Evolutionary conservation across 352 stramenopile species (phyloP), one percentile per base, ranked within the genome.

Genomic region (Albugo laibachii): DNA sequence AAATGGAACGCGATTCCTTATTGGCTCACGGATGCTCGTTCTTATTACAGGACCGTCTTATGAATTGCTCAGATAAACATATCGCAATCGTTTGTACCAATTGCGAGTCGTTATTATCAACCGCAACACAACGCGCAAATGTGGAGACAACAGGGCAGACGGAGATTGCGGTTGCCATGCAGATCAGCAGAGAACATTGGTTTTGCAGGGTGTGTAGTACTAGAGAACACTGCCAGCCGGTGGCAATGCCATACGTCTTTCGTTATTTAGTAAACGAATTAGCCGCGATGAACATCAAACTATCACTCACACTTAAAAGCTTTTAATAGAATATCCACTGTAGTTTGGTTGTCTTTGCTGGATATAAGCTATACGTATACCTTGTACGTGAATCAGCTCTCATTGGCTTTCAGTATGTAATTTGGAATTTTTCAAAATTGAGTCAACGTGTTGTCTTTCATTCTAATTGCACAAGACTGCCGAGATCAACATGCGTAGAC

Each of bases 1-100:
- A 99, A 73, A 99, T 99, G 96, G 96, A 99, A 77, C 80, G 95
- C 36, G 95, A 99, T 62, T 97, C 93, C 52, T 66, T 99, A 36
- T 69, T 99, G 27, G 95, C 92, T 50, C 95, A 99, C 71, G 96
- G 96, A 52, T 88, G 73, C 51, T 81, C 93, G 20, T 98, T 97
- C 70, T 62, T 98, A 48, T 66, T 98, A 36, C 92, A 97, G 47
- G 92, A 98, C 63, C 78, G 93, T 52, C 66, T 99, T 10, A 80
- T 99, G 69, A 99, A 98, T 63, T 99, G 95, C 63, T 98, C 93
- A 41, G 96, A 99, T 69, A 94, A 94, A 55, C 94, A 99, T 69
- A 88, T 97, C 53, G 94, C 91, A 13, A 96, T 95, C 44, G 93
- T 97, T 11, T 99, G 95, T 63, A 84, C 75, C 31, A 84, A 81